Evolutionary conservation across 2,329 filamentous ascomycete species (phyloP).

Genomic region (Nigrospora oryzae): DNA sequence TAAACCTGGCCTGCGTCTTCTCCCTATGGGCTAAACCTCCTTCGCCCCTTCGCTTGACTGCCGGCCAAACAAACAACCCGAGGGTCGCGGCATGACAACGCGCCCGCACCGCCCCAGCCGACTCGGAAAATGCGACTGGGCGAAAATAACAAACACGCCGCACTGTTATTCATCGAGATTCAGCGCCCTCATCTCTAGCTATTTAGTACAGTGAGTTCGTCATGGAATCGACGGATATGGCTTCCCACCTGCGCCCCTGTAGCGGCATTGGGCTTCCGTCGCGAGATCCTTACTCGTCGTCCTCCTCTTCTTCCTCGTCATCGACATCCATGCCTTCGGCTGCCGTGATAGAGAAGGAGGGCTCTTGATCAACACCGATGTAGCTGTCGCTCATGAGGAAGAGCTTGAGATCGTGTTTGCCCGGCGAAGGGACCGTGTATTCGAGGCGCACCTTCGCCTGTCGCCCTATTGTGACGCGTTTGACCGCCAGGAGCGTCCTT

Average conservation of each 20-base stretch:
- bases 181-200: slow-evolving; percentile 9
- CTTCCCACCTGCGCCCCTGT: not conserved
- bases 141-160: no score
- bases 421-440: slow-evolving; percentile 77
- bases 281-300: slow-evolving; percentile 16
- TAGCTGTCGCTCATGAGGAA: slow-evolving; percentile 98
- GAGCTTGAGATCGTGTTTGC: slow-evolving; percentile 80
- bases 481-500: slow-evolving; percentile 84
- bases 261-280: slow-evolving; percentile 1
- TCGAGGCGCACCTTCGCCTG: slow-evolving; percentile 75
- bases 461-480: slow-evolving; percentile 79
- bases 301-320: slow-evolving; percentile 70
- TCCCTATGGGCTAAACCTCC: no score
- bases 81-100: no score
- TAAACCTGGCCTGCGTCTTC: no score
- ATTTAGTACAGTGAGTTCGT: slow-evolving; percentile 23
- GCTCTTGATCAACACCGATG: slow-evolving; percentile 92
- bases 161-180: no score
- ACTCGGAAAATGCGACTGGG: no score
- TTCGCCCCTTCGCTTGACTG: no score
- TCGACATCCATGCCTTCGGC: slow-evolving; percentile 95
- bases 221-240: slow-evolving; percentile 8
- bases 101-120: no score
- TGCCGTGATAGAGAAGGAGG: slow-evolving; percentile 75
- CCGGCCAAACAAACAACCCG: no score